A percentile compares a stretch with the other conserved stretches of the same genome.
These are phyloP conservation scores for Cyamopsis tetragonoloba DNA, from an alignment of 306 rosid genomes.

Conservation along the genomic window DNA sequence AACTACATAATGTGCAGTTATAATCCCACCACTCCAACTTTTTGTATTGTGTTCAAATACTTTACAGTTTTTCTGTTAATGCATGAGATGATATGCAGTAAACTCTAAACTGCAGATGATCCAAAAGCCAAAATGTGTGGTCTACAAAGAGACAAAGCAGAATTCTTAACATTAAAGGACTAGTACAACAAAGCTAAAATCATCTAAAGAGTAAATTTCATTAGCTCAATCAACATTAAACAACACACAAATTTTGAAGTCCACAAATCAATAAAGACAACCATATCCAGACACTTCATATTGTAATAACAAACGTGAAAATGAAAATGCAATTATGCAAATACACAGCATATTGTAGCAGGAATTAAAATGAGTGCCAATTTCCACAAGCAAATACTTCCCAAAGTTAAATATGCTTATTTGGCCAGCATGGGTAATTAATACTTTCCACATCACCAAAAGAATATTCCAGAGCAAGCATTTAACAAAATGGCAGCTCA, in stretches of 20 bases:
- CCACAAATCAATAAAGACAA: conserved; percentile 4
- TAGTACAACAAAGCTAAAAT: background rate
- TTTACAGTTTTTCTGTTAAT: too few species aligned
- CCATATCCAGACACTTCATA: background rate
- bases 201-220: background rate
- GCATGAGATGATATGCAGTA: too few species aligned
- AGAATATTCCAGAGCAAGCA: background rate
- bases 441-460: background rate
- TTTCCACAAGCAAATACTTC: background rate
- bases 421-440: background rate
- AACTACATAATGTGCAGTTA: too few species aligned
- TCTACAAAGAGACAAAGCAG: background rate
- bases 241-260: background rate
- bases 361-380: background rate
- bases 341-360: background rate
- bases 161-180: background rate
- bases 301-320: background rate
- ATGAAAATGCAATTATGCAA: background rate
- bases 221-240: background rate
- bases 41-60: too few species aligned
- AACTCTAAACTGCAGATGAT: too few species aligned
- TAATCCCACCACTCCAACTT: too few species aligned
- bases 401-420: background rate
- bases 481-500: background rate
- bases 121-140: too few species aligned